Base-by-base conservation (phyloP, 1,284 basidiomycete species). In the Cutaneotrichosporon curvatum region DNA sequence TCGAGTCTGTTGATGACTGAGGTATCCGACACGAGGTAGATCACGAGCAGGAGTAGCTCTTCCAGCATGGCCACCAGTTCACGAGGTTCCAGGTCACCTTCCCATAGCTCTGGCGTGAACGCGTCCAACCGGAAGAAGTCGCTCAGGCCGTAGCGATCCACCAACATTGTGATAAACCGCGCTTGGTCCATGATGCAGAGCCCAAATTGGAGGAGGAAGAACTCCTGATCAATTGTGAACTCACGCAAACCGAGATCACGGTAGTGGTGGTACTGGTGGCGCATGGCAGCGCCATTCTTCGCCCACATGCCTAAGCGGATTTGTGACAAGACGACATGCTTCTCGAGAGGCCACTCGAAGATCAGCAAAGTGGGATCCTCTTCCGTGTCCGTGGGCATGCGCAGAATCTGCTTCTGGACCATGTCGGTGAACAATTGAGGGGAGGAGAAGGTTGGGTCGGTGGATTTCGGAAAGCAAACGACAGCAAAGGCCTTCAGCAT, bases 281-380 rank as follows among this genome's bases (percentile, higher is more conserved):
- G 84, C 58, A 98, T 92, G 6, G 86, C 87, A 59, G 91, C 88
- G 2, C 95, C 95, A 59, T 99, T 99, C 44, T 94, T 84, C 4
- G 96, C 92, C 95, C 95, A 99, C 18, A 97, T 78, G 3, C 92
- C 91, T 2, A 88, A 85, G 15, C 91, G 81, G 45, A 97, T 91
- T 70, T 98, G 95, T 0, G 94, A 89, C 30, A 97, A 83, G 78
- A 70, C 60, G 20, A 63, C 66, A 44, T 66, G 64, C 47, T 61
- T 88, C 76, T 87, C 74, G 33, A 94, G 65, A 0, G 90, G 88
- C 58, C 85, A 89, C 67, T 94, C 90, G 39, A 92, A 78, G 30
- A 91, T 72, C 2, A 81, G 80, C 40, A 67, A 48, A 51, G 62
- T 64, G 40, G 56, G 45, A 23, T 51, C 40, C 40, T 60, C 36